Evolutionary conservation across 2,329 filamentous ascomycete genomes (phyloP).

Genomic region (Purpureocillium takamizusanense): DNA sequence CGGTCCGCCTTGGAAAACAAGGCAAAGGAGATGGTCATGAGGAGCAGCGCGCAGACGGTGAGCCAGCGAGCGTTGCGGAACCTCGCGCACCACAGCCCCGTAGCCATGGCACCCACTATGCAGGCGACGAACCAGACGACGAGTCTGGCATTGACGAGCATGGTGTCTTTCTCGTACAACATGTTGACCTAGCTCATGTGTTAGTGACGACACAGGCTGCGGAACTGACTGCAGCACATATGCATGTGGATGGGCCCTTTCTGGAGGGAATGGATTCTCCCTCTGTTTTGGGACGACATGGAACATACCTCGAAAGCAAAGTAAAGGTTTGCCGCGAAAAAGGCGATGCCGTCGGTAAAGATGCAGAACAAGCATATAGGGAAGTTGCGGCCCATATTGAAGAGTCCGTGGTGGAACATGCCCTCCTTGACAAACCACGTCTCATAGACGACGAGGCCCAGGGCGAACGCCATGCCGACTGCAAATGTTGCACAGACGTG

Average conservation of each 20-base stretch:
- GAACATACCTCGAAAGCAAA: constrained; percentile 25
- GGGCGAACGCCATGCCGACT: constrained; percentile 14
- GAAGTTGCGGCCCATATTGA: constrained; percentile 25
- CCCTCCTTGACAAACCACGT: constrained; percentile 24
- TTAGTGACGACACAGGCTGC: too few relatives aligned
- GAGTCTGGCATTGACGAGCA: constrained; percentile 18
- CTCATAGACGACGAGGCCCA: constrained; percentile 24
- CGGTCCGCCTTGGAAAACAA: constrained; percentile 23
- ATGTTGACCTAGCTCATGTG: constrained; percentile 11
- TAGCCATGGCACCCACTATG: constrained; percentile 17
- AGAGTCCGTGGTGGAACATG: constrained; percentile 31
- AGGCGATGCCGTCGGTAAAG: constrained; percentile 25
- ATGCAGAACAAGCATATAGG: constrained; percentile 14
- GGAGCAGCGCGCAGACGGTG: constrained; percentile 15
- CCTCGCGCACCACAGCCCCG: constrained; percentile 20
- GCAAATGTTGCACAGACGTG: constrained; percentile 25
- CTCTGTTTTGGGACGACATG: constrained; percentile 3
- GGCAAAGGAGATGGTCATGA: constrained; percentile 21
- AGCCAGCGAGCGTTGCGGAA: constrained; percentile 16
- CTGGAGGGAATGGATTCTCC: too few relatives aligned
- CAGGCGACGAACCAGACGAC: constrained; percentile 8
- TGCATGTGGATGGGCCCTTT: too few relatives aligned
- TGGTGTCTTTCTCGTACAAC: constrained; percentile 24
- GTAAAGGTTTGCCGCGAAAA: constrained; percentile 32
- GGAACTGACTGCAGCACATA: too few relatives aligned